Evolutionary conservation across 192 early-diverging fungal species (phyloP).

Genomic region (Rhizoclosmatium globosum): DNA sequence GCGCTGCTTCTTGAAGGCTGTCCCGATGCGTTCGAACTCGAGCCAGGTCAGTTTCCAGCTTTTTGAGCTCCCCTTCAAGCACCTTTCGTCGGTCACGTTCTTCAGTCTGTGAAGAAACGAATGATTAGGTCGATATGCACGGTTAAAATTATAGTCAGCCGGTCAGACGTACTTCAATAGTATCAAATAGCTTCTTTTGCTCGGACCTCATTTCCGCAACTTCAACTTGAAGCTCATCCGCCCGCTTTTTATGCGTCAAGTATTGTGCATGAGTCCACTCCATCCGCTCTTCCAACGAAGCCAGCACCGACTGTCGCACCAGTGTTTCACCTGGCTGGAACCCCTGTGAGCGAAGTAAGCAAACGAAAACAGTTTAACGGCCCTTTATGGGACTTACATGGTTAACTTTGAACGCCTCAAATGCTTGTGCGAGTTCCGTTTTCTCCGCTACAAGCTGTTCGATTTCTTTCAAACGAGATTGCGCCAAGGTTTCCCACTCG

Average conservation of each 20-base stretch:
- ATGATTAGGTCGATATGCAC: no score
- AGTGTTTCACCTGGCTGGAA: conserved; percentile 34
- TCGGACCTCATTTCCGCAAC: conserved; percentile 43
- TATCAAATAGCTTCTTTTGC: conserved; percentile 51
- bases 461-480: conserved; percentile 46
- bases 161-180: conserved; percentile 49
- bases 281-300: conserved; percentile 46
- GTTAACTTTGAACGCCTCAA: conserved; percentile 39
- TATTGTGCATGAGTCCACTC: conserved; percentile 42
- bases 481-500: conserved; percentile 27
- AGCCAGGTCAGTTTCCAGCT: conserved; percentile 51
- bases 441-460: conserved; percentile 41
- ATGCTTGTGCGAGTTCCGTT: conserved; percentile 34
- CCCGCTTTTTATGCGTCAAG: conserved; percentile 40
- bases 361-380: background rate
- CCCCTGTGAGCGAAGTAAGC: background rate
- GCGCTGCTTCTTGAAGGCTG: conserved; percentile 44
- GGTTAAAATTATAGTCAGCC: no score
- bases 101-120: conserved; percentile 36
- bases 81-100: conserved; percentile 49
- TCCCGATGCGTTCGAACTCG: conserved; percentile 57
- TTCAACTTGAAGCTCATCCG: conserved; percentile 44
- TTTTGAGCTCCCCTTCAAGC: conserved; percentile 52
- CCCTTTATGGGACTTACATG: background rate
- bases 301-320: conserved; percentile 32